Base-by-base conservation (phyloP, 306 rosid genomes). In the Cucumis sativus region DNA sequence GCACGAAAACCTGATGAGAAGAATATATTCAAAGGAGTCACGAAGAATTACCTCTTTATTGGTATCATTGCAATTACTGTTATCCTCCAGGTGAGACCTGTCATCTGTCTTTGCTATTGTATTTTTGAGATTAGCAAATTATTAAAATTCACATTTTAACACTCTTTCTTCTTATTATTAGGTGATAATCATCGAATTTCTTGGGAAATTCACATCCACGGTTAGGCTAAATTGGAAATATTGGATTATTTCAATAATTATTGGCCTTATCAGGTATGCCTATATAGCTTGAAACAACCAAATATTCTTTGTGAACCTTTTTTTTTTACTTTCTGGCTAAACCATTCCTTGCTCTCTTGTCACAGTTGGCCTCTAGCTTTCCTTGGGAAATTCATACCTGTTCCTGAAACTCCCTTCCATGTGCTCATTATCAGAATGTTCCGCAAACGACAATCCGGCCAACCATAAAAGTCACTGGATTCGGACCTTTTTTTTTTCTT, bases 321-420 rank as follows among this genome's bases (percentile, higher is more conserved):
- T 47, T 40, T 60, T 40, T 43, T 15, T 17, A 40, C 30, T 78
- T 6, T 18, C 28, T 40, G 37, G 63, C 61, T 78, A 51, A 77
- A 28, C 45, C 37, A 28, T 77, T 18, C 59, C 70, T 76, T 78
- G 43, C 18, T 75, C 18, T 75, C 56, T 41, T 75, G 70, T 76
- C 45, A 49, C 88, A 95, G 99, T 81, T 95, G 97, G 99, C 97
- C 99, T 75, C 97, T 95, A 35, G 97, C 97, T 11, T 83, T 86
- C 65, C 5, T 90, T 25, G 99, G 97, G 77, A 95, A 95, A 77
- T 59, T 86, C 75, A 83, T 95, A 66, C 99, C 89, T 6, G 97
- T 92, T 59, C 87, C 92, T 17, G 37, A 39, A 63, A 75, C 83
- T 62, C 84, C 84, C 5, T 0, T 88, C 15, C 79, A 65, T 6